These are phyloP conservation scores for Ziziphus jujuba DNA, from an alignment of 306 rosid species.

Conservation along the genomic window DNA sequence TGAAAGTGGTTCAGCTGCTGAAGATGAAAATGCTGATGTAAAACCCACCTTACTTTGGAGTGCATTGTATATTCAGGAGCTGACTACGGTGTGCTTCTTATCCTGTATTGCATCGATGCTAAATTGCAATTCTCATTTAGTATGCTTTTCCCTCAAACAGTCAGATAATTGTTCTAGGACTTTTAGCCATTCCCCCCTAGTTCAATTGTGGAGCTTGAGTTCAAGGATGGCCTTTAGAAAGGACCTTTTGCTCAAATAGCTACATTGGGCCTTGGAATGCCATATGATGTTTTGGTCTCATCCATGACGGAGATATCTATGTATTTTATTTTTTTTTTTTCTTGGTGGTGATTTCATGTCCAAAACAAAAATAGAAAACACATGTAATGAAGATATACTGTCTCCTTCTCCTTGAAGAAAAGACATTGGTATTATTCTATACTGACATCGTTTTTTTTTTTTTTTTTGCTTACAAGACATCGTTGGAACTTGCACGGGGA, in stretches of 20 bases:
- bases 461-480: too few species aligned
- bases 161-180: neutral
- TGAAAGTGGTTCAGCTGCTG: conserved; percentile 45
- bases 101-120: neutral
- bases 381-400: neutral
- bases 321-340: neutral
- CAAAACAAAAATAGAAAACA: neutral
- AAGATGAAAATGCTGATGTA: conserved; percentile 42
- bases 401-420: neutral
- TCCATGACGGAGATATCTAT: neutral
- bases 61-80: conserved; percentile 71
- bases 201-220: neutral
- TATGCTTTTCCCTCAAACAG: neutral
- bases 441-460: neutral
- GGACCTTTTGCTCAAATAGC: neutral
- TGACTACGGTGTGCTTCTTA: conserved; percentile 50
- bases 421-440: neutral
- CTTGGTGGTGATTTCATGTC: neutral
- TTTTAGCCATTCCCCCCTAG: neutral
- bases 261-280: neutral
- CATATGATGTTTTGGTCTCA: neutral
- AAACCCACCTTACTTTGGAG: conserved; percentile 76
- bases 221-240: neutral
- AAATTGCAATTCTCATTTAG: conserved; percentile 1
- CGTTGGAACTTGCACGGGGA: neutral